A percentile compares a stretch with the other conserved stretches of the same genome.
phyloP scores from a whole-genome alignment of 768 basidiomycete genomes.

The Mycena chlorophos region DNA sequence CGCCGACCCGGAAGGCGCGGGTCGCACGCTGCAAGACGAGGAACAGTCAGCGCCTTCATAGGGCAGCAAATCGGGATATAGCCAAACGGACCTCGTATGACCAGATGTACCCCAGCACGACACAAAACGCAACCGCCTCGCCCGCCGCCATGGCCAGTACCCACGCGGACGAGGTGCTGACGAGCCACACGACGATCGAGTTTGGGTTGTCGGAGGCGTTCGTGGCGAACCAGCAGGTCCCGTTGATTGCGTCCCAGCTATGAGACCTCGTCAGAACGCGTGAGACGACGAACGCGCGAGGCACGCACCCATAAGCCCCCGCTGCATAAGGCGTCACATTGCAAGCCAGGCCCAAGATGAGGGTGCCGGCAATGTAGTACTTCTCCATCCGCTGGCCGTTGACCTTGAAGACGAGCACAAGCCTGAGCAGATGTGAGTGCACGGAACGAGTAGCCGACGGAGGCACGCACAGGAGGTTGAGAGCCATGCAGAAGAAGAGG shows the following conservation, averaged over 20 bases:
- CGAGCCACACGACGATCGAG: constrained; percentile 5
- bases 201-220: background rate
- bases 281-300: background rate
- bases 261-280: background rate
- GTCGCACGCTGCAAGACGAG: background rate
- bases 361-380: constrained; percentile 4
- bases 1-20: background rate
- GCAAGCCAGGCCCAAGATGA: background rate
- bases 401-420: constrained; percentile 6
- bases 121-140: constrained; percentile 5
- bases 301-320: constrained; percentile 2
- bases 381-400: constrained; percentile 14
- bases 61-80: background rate
- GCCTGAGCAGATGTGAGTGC: constrained; percentile 1
- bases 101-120: constrained; percentile 7
- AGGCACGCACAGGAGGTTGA: constrained; percentile 6
- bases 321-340: constrained; percentile 9
- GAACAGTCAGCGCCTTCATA: background rate
- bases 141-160: constrained; percentile 3
- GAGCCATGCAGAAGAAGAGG: constrained; percentile 8
- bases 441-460: background rate
- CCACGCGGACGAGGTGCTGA: constrained; percentile 11
- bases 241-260: background rate
- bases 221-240: constrained; percentile 12
- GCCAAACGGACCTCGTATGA: background rate